Evolutionary conservation across 2,329 filamentous ascomycete species (phyloP).

Genomic region (Pezicula carpinea): DNA sequence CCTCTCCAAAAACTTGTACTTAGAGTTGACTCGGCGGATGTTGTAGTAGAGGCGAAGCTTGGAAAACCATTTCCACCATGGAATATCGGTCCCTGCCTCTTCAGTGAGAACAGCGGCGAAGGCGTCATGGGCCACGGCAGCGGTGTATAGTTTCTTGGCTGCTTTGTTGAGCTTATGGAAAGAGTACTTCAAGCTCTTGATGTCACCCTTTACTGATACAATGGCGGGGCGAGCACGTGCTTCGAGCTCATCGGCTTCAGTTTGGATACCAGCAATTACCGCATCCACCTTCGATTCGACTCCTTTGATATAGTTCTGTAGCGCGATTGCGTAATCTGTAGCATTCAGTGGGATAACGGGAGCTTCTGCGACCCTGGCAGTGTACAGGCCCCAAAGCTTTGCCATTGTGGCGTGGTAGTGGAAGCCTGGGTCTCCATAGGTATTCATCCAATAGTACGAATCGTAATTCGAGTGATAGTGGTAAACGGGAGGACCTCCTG

Average conservation of each 20-base stretch:
- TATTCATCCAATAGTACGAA: constrained; percentile 79
- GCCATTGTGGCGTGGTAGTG: constrained; percentile 56
- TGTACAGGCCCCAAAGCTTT: constrained; percentile 47
- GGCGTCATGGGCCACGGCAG: constrained; percentile 23
- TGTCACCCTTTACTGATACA: constrained; percentile 12
- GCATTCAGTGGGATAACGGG: constrained; percentile 48
- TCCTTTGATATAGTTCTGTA: constrained; percentile 25
- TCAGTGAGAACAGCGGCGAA: constrained; percentile 25
- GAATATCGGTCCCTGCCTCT: constrained; percentile 50
- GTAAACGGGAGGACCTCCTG: constrained; percentile 46
- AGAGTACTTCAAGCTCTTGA: constrained; percentile 18
- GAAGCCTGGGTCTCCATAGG: constrained; percentile 63
- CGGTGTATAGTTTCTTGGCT: constrained; percentile 16
- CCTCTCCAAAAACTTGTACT: constrained; percentile 81
- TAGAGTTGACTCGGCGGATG: constrained; percentile 66
- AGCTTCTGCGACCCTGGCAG: constrained; percentile 43
- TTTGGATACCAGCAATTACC: constrained; percentile 11
- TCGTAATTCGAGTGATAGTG: constrained; percentile 86
- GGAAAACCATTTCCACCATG: constrained; percentile 75
- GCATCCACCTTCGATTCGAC: constrained; percentile 25
- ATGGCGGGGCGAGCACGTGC: constrained; percentile 22
- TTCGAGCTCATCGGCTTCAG: constrained; percentile 23
- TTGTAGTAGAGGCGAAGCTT: constrained; percentile 59
- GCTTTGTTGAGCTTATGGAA: constrained; percentile 24
- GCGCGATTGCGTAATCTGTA: constrained; percentile 35